Evolutionary conservation across 805 yeast species (phyloP), one percentile per base, ranked within the genome.

Genomic region (Naumovozyma dairenensis): DNA sequence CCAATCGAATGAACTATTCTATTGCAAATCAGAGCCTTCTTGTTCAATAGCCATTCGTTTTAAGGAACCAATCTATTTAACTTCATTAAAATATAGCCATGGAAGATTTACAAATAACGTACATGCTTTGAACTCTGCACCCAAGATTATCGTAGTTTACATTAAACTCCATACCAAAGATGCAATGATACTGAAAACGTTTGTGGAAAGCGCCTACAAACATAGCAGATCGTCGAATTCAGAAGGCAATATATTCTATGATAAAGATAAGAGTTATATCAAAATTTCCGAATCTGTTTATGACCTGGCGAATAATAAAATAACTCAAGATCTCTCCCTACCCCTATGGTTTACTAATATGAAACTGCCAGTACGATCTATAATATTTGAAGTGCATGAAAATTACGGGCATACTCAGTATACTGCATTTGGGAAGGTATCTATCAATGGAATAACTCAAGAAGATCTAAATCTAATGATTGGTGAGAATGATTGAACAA

Each of bases 391-490:
- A 16, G 45, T 59, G 4, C 48, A 52, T 16, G 57, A 49, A 9
- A 64, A 62, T 33, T 53, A 61, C 34, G 67, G 67, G 5, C 58
- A 60, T 32, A 38, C 43, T 12, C 43, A 53, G n/a, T 63, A 49
- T 32, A 60, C 63, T 2, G 55, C 67, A 18, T 31, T 62, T 15
- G 51, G 57, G 36, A 66, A 62, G 36, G 60, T 64, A 27, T 46
- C 55, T 4, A 46, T 69, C 10, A 65, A 68, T 37, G 74, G 72
- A 1, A 50, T 68, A 8, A 60, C 65, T 1, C 48, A 50, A 25
- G 51, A 56, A 22, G 69, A 63, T 40, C 30, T 55, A 20, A 39
- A 43, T 18, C 44, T 56, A 5, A 41, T 49, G 38, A 45, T n/a
- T n/a, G n/a, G n/a, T n/a, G n/a, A n/a, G n/a, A n/a, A n/a, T n/a